Percentiles rank a stretch among this genome's conserved stretches.
These are phyloP conservation scores for Umbilicaria muhlenbergii DNA, from an alignment of 495 filamentous ascomycete genomes.

Conservation along the genomic window DNA sequence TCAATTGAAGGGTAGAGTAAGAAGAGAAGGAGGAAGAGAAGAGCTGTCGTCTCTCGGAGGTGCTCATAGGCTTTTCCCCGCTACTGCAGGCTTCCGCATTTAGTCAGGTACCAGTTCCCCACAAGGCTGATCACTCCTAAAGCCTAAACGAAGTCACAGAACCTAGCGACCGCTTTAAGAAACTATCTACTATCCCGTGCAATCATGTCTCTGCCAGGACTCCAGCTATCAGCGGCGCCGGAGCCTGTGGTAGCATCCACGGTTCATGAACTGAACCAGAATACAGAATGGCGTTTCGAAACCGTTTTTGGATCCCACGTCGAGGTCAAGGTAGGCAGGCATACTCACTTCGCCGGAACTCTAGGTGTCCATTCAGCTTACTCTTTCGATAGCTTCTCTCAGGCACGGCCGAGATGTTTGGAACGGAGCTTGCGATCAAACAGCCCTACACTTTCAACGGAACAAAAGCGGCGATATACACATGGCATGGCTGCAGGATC, in stretches of 20 bases:
- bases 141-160: too few species aligned
- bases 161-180: too few species aligned
- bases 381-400: conserved; percentile 37
- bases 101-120: too few species aligned
- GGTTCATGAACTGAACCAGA: conserved; percentile 26
- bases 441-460: conserved; percentile 71
- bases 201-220: conserved; percentile 14
- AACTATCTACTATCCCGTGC: too few species aligned
- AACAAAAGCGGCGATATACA: conserved; percentile 75
- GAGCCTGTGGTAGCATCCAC: conserved; percentile 3
- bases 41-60: too few species aligned
- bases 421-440: conserved; percentile 76
- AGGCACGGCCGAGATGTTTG: conserved; percentile 88
- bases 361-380: not conserved
- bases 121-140: too few species aligned
- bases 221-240: conserved; percentile 9
- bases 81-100: too few species aligned
- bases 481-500: conserved; percentile 75
- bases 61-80: too few species aligned
- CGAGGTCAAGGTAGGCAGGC: conserved; percentile 37
- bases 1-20: too few species aligned
- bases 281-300: conserved; percentile 83
- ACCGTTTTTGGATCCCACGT: conserved; percentile 51
- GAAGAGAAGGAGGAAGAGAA: too few species aligned
- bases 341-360: not conserved